phyloP scores from a whole-genome alignment of 768 basidiomycete genomes.

The Suillus ampliporus region DNA sequence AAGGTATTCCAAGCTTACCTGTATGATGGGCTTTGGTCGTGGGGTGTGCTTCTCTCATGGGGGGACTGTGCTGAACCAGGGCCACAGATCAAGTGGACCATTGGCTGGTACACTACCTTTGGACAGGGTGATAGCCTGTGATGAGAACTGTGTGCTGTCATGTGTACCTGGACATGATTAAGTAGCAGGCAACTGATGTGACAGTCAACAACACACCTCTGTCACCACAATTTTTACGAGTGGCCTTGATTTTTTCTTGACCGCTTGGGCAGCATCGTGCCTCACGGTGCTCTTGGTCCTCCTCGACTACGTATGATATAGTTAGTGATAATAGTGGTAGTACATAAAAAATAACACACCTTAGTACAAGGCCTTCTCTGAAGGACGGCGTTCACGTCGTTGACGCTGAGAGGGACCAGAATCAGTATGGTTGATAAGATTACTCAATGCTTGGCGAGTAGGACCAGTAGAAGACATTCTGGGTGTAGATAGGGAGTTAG shows the following conservation, averaged over 20 bases:
- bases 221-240: background rate
- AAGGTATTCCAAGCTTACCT: no score
- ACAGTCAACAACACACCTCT: background rate
- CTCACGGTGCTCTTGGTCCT: background rate
- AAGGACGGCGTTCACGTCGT: background rate
- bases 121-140: no score
- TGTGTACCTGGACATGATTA: no score
- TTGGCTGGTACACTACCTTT: no score
- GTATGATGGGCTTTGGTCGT: no score
- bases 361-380: background rate
- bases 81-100: no score
- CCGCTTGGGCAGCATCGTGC: background rate
- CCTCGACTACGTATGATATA: background rate
- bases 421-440: background rate
- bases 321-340: no score
- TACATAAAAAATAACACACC: background rate
- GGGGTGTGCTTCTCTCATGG: no score
- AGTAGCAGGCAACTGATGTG: no score
- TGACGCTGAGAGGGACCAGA: background rate
- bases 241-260: background rate
- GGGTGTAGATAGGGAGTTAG: no score
- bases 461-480: constrained; percentile 4
- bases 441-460: background rate
- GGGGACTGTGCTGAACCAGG: no score
- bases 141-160: no score